These are phyloP conservation scores for Suhomyces sp. DNA, from an alignment of 805 yeast species.

Conservation along the genomic window DNA sequence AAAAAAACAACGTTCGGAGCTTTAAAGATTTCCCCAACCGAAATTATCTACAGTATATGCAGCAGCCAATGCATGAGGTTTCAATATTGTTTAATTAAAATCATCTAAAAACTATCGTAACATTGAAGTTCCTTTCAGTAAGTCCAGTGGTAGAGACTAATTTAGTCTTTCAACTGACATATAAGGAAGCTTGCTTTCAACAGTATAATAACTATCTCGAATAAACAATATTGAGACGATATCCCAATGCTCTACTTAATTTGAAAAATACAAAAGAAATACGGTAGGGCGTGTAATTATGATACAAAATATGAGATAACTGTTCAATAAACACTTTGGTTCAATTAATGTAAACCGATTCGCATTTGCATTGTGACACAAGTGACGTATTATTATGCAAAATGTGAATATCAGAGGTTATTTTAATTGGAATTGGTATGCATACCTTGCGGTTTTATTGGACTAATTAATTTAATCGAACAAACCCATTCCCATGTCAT, in stretches of 20 bases:
- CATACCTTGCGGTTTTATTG: neutral
- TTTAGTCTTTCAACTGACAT: neutral
- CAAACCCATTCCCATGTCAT: conserved; percentile 34
- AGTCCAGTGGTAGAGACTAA: neutral
- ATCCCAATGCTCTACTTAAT: neutral
- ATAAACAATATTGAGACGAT: neutral
- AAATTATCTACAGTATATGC: neutral
- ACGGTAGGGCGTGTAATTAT: neutral
- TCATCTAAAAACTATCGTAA: neutral
- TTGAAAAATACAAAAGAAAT: neutral
- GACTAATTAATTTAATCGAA: conserved; percentile 20
- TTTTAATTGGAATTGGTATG: neutral
- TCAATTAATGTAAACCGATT: neutral
- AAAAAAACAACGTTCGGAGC: neutral
- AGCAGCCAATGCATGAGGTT: neutral
- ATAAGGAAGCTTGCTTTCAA: neutral
- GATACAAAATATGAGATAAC: neutral
- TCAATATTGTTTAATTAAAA: neutral
- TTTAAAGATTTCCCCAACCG: neutral
- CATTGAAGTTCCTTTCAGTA: neutral
- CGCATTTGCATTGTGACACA: neutral
- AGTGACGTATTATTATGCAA: neutral
- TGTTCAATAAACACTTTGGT: neutral
- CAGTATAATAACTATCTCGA: neutral
- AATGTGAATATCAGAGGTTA: neutral